These are phyloP conservation scores for Pleurotus salmoneostramineus DNA, from an alignment of 768 basidiomycete species.

Conservation along the genomic window DNA sequence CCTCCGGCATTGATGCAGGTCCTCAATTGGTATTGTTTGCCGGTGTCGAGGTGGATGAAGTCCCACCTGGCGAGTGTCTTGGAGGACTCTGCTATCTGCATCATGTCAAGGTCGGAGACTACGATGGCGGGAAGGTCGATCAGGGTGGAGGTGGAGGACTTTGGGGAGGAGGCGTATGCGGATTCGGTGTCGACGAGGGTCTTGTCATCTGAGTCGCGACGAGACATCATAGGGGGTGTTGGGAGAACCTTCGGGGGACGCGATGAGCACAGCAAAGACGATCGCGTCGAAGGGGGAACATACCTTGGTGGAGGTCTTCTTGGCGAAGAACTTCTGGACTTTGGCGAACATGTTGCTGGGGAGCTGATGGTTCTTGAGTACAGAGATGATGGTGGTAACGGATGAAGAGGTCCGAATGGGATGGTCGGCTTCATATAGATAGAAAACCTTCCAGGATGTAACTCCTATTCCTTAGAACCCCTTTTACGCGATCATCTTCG, in stretches of 20 bases:
- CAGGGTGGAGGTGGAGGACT: background rate
- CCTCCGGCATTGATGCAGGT: background rate
- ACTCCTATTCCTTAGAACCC: background rate
- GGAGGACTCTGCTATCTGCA: background rate
- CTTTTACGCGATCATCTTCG: background rate
- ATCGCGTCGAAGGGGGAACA: background rate
- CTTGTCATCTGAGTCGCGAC: background rate
- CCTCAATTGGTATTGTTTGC: background rate
- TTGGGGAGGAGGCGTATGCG: background rate
- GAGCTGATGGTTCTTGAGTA: background rate
- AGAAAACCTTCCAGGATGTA: background rate
- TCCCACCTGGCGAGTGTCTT: background rate
- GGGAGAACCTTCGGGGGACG: background rate
- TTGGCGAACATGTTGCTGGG: background rate
- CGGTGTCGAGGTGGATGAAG: background rate
- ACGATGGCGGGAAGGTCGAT: background rate
- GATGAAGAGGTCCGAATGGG: background rate
- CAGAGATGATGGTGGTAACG: background rate
- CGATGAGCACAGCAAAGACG: background rate
- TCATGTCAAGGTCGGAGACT: background rate
- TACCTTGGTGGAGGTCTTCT: background rate
- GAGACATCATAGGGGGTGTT: background rate
- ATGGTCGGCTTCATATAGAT: background rate
- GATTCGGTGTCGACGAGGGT: background rate
- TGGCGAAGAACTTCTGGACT: background rate